phyloP scores from a whole-genome alignment of 2,329 filamentous ascomycete species.

The Colletotrichum zoysiae region DNA sequence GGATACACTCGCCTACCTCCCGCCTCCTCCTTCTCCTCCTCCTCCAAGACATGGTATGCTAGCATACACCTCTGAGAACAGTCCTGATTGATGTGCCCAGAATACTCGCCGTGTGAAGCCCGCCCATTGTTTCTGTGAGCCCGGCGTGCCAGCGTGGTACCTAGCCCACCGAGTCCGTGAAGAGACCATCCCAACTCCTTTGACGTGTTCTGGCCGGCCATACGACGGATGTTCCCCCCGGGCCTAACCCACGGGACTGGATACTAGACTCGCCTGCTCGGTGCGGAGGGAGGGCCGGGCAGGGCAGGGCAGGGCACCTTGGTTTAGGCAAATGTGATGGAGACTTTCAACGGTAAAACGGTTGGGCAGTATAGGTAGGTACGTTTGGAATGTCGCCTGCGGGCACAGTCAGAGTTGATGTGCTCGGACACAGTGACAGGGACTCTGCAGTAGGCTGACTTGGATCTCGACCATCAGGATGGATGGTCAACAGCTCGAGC shows the following conservation, averaged over 20 bases:
- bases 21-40: no score
- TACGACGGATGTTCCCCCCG: slow-evolving; percentile 10
- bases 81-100: slow-evolving; percentile 3
- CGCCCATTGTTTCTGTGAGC: background rate
- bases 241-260: background rate
- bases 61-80: background rate
- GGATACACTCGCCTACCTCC: slow-evolving; percentile 1
- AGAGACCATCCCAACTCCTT: slow-evolving; percentile 28
- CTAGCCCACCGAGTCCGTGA: slow-evolving; percentile 25
- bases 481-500: background rate
- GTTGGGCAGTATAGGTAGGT: background rate
- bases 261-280: background rate
- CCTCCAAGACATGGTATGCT: background rate
- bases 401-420: slow-evolving; percentile 9
- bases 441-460: slow-evolving; percentile 1
- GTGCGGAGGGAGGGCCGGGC: slow-evolving; percentile 2
- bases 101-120: slow-evolving; percentile 28
- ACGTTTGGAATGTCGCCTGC: background rate
- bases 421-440: slow-evolving; percentile 30
- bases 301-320: slow-evolving; percentile 1
- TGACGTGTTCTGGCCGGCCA: slow-evolving; percentile 27
- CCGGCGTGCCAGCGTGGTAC: background rate
- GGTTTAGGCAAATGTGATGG: background rate
- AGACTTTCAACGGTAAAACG: background rate
- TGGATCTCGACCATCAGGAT: background rate